Conservation (phyloP, 1,284 basidiomycete species). For the Cutaneotrichosporon sp. region DNA sequence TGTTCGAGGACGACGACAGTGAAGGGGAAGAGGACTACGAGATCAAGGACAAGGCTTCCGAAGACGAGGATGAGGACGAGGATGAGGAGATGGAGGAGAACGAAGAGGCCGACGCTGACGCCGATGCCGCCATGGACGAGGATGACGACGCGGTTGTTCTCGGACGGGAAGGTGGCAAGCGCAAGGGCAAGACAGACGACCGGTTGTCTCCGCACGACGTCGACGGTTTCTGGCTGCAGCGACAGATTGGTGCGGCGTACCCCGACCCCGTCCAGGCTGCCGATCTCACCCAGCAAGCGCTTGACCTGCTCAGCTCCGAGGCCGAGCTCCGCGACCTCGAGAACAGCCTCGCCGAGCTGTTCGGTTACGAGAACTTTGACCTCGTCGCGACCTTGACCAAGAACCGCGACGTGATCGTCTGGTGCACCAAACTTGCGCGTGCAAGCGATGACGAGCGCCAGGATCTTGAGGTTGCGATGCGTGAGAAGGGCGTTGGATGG, state of each 20-base stretch:
- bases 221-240: conserved; percentile 98
- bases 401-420: conserved; percentile 93
- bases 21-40: conserved; percentile 70
- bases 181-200: conserved; percentile 50
- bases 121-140: conserved; percentile 53
- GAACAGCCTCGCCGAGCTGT: conserved; percentile 94
- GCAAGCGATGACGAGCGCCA: conserved; percentile 84
- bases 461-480: conserved; percentile 96
- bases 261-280: conserved; percentile 90
- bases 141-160: conserved; percentile 59
- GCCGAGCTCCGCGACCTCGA: conserved; percentile 89
- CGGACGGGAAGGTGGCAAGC: conserved; percentile 47
- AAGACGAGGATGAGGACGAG: conserved; percentile 67
- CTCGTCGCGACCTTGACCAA: conserved; percentile 87
- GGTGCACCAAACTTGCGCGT: conserved; percentile 94
- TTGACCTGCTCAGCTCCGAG: conserved; percentile 84
- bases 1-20: conserved; percentile 92
- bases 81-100: conserved; percentile 53
- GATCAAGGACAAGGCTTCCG: conserved; percentile 52
- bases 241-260: conserved; percentile 83
- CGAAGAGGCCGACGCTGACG: conserved; percentile 44
- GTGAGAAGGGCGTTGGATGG: conserved; percentile 94
- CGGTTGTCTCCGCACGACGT: conserved; percentile 84
- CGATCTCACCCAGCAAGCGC: conserved; percentile 80
- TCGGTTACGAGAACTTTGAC: conserved; percentile 87